These are phyloP conservation scores for Hypericum perforatum DNA, from an alignment of 345 rosid species.

Conservation along the genomic window DNA sequence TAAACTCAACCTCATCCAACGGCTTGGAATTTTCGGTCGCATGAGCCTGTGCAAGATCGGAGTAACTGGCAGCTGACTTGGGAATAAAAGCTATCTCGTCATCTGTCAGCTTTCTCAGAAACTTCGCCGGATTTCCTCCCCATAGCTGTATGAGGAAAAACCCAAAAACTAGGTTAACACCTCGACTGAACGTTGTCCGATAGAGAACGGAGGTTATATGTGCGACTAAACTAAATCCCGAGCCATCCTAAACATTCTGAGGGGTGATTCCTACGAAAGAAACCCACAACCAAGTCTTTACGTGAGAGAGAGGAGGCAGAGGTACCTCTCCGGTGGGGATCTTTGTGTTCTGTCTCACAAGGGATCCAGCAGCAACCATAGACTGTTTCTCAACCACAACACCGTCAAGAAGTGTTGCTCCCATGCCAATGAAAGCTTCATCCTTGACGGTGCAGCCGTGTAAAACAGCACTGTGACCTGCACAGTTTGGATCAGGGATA, in stretches of 20 bases:
- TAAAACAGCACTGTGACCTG: constrained; percentile 93
- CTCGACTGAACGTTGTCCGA: no score
- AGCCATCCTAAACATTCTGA: no score
- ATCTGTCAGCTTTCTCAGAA: constrained; percentile 72
- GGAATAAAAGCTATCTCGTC: constrained; percentile 67
- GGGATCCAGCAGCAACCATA: constrained; percentile 97
- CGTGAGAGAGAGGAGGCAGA: not conserved
- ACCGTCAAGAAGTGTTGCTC: constrained; percentile 86
- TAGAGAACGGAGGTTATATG: no score
- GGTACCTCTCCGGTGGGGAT: constrained; percentile 86
- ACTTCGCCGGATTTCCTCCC: constrained; percentile 97
- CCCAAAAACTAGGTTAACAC: no score
- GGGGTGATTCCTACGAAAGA: no score
- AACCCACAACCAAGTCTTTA: no score
- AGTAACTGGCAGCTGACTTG: constrained; percentile 64
- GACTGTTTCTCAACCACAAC: constrained; percentile 78
- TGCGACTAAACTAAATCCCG: no score
- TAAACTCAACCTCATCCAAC: constrained; percentile 72
- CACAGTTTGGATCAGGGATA: constrained; percentile 3
- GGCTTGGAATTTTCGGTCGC: constrained; percentile 82
- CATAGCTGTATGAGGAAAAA: constrained; percentile 42
- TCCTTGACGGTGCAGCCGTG: constrained; percentile 96
- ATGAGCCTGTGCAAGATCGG: constrained; percentile 82
- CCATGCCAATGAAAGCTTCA: constrained; percentile 86
- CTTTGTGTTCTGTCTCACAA: constrained; percentile 80